Percentiles rank a stretch among this genome's conserved stretches.
phyloP scores from a whole-genome alignment of 2,329 filamentous ascomycete genomes.

The Plectosphaerella cucumerina region DNA sequence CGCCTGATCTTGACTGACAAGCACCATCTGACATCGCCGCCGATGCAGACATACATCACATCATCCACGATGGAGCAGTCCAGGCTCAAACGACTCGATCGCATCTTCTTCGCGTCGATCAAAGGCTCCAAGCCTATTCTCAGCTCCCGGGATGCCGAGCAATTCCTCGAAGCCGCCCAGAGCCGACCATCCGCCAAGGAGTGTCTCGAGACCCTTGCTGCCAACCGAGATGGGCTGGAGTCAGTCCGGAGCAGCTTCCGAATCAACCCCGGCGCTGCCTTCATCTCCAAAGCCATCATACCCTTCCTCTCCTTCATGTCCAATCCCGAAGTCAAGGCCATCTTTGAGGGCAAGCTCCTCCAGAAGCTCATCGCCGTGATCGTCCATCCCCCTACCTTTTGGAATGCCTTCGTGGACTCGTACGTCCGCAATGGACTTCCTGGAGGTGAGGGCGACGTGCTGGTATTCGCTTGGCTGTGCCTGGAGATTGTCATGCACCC shows the following conservation, averaged over 20 bases:
- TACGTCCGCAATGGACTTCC: constrained; percentile 22
- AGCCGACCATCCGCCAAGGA: constrained; percentile 10
- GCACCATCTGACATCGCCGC: no score
- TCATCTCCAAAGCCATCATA: constrained; percentile 24
- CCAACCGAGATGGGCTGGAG: constrained; percentile 14
- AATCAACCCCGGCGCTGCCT: constrained; percentile 17
- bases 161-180: constrained; percentile 21
- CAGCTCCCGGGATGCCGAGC: constrained; percentile 13
- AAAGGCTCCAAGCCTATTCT: constrained; percentile 6
- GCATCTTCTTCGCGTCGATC: constrained; percentile 10
- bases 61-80: no score
- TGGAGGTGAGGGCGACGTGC: not conserved
- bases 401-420: constrained; percentile 39
- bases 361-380: constrained; percentile 39
- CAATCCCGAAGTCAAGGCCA: constrained; percentile 38
- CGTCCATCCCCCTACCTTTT: constrained; percentile 49
- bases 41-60: no score
- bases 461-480: constrained; percentile 43
- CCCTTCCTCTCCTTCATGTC: constrained; percentile 33
- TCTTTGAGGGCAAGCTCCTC: constrained; percentile 47
- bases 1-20: no score
- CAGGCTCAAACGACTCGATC: constrained; percentile 9
- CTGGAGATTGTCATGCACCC: constrained; percentile 40
- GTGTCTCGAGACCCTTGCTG: constrained; percentile 22
- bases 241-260: constrained; percentile 20